A percentile compares a stretch with the other conserved stretches of the same genome.
Evolutionary conservation across 2,329 filamentous ascomycete genomes (phyloP).

Genomic region (Elsinoe australis): DNA sequence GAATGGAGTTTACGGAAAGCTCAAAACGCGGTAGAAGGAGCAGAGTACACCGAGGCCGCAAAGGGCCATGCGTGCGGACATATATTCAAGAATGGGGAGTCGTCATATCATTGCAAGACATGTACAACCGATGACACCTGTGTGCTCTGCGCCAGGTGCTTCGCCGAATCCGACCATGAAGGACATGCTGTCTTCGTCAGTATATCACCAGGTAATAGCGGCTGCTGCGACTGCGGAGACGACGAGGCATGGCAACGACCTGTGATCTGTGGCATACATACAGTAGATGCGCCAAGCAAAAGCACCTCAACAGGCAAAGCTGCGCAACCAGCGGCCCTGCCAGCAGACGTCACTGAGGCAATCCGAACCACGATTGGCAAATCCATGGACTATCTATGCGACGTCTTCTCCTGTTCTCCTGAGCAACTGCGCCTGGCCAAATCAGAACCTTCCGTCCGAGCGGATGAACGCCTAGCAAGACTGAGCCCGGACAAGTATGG

Average conservation of each 20-base stretch:
- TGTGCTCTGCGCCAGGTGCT: conserved; percentile 87
- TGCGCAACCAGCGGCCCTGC: conserved; percentile 43
- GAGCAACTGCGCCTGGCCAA: conserved; percentile 87
- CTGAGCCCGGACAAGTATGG: conserved; percentile 67
- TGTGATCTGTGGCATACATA: conserved; percentile 89
- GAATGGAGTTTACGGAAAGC: conserved; percentile 72
- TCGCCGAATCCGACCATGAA: conserved; percentile 89
- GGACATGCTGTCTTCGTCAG: conserved; percentile 86
- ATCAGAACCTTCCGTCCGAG: conserved; percentile 67
- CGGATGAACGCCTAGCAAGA: conserved; percentile 74
- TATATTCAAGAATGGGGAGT: conserved; percentile 91
- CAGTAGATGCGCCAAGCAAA: conserved; percentile 39
- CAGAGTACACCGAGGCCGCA: conserved; percentile 87
- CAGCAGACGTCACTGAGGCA: conserved; percentile 65
- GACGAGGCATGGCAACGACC: conserved; percentile 86
- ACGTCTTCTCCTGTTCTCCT: conserved; percentile 94
- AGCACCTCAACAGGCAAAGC: conserved; percentile 49
- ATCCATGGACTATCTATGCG: conserved; percentile 88
- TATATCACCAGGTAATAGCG: conserved; percentile 82
- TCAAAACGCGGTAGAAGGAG: conserved; percentile 86
- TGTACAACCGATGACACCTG: conserved; percentile 94
- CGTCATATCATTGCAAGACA: conserved; percentile 87
- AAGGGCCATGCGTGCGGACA: conserved; percentile 92
- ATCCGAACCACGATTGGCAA: conserved; percentile 81
- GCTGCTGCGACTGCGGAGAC: conserved; percentile 96